These are phyloP conservation scores for Penicillium sumatraense DNA, from an alignment of 2,329 filamentous ascomycete genomes.

Conservation along the genomic window DNA sequence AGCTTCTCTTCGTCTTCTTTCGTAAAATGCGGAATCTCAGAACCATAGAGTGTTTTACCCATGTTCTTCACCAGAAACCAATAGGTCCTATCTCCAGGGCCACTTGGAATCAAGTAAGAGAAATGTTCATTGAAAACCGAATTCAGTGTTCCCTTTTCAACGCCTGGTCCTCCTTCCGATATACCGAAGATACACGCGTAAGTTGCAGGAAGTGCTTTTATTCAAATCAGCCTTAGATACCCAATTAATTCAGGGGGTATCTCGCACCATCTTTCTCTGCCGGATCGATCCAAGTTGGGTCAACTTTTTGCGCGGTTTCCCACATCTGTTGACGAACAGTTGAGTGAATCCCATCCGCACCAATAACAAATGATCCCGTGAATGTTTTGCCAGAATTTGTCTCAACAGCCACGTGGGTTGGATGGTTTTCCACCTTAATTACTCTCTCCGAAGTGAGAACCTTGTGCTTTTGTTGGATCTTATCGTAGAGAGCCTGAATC, in stretches of 20 bases:
- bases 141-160: constrained; percentile 17
- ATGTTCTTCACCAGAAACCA: constrained; percentile 30
- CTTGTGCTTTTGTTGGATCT: constrained; percentile 27
- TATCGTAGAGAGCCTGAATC: constrained; percentile 28
- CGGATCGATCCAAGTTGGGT: constrained; percentile 23
- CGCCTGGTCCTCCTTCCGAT: constrained; percentile 12
- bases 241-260: neutral
- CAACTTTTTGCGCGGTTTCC: constrained; percentile 16
- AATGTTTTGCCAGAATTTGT: constrained; percentile 16
- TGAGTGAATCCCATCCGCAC: constrained; percentile 50
- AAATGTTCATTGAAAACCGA: constrained; percentile 22
- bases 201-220: constrained; percentile 22
- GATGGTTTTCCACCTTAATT: constrained; percentile 2
- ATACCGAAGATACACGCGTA: constrained; percentile 36
- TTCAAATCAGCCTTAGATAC: neutral
- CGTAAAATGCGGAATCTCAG: constrained; percentile 27
- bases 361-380: constrained; percentile 42
- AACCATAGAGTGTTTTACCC: constrained; percentile 19
- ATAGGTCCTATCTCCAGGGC: constrained; percentile 25
- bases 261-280: constrained; percentile 15
- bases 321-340: constrained; percentile 41
- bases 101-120: constrained; percentile 24
- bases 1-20: constrained; percentile 24
- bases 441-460: constrained; percentile 23
- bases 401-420: constrained; percentile 8